Percentiles rank a stretch among this genome's conserved stretches.
phyloP scores from a whole-genome alignment of 2,329 filamentous ascomycete species.

The Penicillium sp. region DNA sequence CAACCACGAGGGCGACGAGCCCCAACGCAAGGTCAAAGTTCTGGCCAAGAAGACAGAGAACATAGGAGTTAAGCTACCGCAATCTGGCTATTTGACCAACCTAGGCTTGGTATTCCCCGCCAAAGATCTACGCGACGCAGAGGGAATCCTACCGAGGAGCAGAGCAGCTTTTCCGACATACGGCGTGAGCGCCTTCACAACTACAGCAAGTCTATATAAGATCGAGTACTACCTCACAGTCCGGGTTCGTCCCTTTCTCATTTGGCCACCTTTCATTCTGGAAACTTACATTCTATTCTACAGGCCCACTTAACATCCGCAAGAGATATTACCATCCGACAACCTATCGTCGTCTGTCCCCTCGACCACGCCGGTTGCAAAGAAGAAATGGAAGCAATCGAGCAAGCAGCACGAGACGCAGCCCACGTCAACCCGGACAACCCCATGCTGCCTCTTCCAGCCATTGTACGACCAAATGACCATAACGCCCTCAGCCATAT shows the following conservation, averaged over 20 bases:
- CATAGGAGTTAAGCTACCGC: conserved; percentile 80
- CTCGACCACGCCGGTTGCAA: conserved; percentile 94
- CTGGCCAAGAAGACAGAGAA: conserved; percentile 77
- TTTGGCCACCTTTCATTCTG: conserved; percentile 8
- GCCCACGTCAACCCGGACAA: conserved; percentile 83
- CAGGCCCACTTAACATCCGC: conserved; percentile 85
- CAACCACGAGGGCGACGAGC: conserved; percentile 95
- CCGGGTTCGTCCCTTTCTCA: conserved; percentile 59
- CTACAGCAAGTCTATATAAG: conserved; percentile 89
- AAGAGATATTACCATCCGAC: conserved; percentile 79
- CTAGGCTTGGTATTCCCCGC: conserved; percentile 85
- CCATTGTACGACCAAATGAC: conserved; percentile 76
- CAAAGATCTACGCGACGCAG: conserved; percentile 79
- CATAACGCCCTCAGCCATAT: conserved; percentile 57
- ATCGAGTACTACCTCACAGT: conserved; percentile 96
- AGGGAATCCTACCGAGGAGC: conserved; percentile 80
- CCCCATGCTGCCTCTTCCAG: conserved; percentile 83
- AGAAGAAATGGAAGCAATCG: conserved; percentile 97
- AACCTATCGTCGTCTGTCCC: conserved; percentile 93
- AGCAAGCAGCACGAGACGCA: conserved; percentile 90
- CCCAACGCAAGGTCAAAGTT: conserved; percentile 81
- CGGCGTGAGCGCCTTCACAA: conserved; percentile 85
- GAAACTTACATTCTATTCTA: conserved; percentile 11
- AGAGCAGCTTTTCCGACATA: conserved; percentile 88
- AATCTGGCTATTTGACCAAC: conserved; percentile 89